phyloP scores from a whole-genome alignment of 2,329 filamentous ascomycete species.

The Cyphellophora europaea region DNA sequence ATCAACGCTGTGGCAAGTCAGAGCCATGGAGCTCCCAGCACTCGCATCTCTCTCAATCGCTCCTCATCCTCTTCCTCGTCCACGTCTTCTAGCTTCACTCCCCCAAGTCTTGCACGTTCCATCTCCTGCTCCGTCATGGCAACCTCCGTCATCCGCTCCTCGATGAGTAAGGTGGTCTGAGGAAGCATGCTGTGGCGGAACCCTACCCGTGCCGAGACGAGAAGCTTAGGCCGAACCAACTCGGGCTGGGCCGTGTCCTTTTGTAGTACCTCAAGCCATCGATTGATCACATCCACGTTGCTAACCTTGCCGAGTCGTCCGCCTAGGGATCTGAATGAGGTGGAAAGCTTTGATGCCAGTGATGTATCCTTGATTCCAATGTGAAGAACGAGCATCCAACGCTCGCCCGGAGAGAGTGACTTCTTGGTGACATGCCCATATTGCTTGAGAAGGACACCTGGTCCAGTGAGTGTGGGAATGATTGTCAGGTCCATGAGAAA shows the following conservation, averaged over 20 bases:
- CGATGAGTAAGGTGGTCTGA: background rate
- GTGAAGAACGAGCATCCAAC: conserved; percentile 22
- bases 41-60: background rate
- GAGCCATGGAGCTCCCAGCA: background rate
- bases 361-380: conserved; percentile 9
- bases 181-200: background rate
- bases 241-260: background rate
- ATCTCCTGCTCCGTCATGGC: background rate
- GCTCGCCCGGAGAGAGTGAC: conserved; percentile 23
- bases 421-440: conserved; percentile 14
- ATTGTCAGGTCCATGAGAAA: background rate
- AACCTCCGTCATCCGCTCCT: background rate
- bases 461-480: conserved; percentile 21
- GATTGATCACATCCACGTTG: conserved; percentile 10
- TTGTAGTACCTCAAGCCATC: conserved; percentile 10
- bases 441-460: conserved; percentile 18
- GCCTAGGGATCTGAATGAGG: conserved; percentile 4
- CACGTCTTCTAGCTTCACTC: background rate
- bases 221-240: background rate
- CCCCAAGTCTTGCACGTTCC: background rate
- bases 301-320: conserved; percentile 1
- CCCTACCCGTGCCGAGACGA: background rate
- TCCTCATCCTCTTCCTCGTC: background rate
- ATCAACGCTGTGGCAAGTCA: no score
- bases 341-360: conserved; percentile 8